Percentiles rank a stretch among this genome's conserved stretches.
Evolutionary conservation across 2,329 filamentous ascomycete genomes (phyloP).

Genomic region (Pseudocercospora macadamiae): DNA sequence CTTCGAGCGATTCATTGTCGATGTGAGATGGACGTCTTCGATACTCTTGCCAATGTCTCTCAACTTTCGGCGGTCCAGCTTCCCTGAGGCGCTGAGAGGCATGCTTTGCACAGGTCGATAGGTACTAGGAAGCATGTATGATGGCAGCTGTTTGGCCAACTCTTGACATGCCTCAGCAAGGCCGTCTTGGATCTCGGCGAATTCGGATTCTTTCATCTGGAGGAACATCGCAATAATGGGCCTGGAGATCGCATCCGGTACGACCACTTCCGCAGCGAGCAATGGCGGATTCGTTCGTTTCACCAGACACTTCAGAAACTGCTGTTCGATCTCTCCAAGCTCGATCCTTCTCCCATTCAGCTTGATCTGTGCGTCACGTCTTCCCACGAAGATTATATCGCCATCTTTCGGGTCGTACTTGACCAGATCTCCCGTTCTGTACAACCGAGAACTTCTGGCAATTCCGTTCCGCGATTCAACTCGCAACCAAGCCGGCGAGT

Average conservation of each 20-base stretch:
- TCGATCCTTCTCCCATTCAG: conserved; percentile 67
- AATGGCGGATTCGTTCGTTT: neutral
- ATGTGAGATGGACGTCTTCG: neutral
- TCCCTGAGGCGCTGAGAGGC: conserved; percentile 50
- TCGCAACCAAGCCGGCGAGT: conserved; percentile 28
- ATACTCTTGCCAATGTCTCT: conserved; percentile 16
- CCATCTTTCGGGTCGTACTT: conserved; percentile 55
- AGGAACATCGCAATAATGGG: conserved; percentile 8
- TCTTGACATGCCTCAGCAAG: neutral
- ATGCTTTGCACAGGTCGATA: conserved; percentile 50
- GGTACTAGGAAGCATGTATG: conserved; percentile 46
- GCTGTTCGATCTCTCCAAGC: conserved; percentile 55
- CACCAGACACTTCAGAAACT: conserved; percentile 4
- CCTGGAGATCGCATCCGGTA: neutral
- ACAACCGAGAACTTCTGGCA: conserved; percentile 9
- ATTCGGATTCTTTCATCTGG: neutral
- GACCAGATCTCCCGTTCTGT: conserved; percentile 60
- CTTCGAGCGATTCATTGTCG: neutral
- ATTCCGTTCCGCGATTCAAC: neutral
- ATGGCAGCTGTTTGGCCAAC: conserved; percentile 24
- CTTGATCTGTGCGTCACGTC: conserved; percentile 62
- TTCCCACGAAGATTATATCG: conserved; percentile 57
- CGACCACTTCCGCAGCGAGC: conserved; percentile 5
- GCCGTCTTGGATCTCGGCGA: neutral
- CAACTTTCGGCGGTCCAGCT: conserved; percentile 27